Evolutionary conservation across 75 land plant species (phyloP), one percentile per base, ranked within the genome.

Genomic region (Pinus tabuliformis): DNA sequence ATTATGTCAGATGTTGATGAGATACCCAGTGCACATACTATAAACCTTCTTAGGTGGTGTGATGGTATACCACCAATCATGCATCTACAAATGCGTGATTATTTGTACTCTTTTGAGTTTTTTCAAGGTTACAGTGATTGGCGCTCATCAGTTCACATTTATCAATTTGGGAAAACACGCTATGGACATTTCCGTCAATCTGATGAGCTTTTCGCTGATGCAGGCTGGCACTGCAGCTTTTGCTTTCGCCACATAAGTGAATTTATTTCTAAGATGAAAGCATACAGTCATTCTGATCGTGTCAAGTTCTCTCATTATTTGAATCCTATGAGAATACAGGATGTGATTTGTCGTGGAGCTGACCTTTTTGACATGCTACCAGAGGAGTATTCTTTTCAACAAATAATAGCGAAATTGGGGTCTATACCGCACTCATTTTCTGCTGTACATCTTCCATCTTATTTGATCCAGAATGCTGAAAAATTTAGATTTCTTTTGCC

Each of bases 291-390:
- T 63, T 78, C 78, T 8, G 87, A 85, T 49, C 59, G 86, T 26
- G 84, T 85, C 22, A 54, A 60, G 15, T 76, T 57, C 62, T 7
- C 81, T 6, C 56, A 56, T 7, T 85, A 82, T 28, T 54, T 85
- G 39, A 36, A 79, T 49, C 77, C 72, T 6, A 24, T 22, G 18
- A 66, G 87, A 58, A 79, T 85, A 13, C 85, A 85, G 70, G 75
- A 63, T 4, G 60, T 75, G 12, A 75, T 85, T 13, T 85, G 87
- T 56, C 36, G 11, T 5, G 87, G 87, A 21, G 60, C 39, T 17
- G 85, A 85, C 65, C 86, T 95, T 16, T 95, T 89, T 78, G 98
- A 86, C 74, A 93, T 95, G 94, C 76, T 93, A 16, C 98, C 98
- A 0, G 98, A 95, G 85, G 98, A 95, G 79, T 88, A 88, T 72